Conservation (phyloP, 2,329 filamentous ascomycete genomes). For the Fusarium pseudograminearum region DNA sequence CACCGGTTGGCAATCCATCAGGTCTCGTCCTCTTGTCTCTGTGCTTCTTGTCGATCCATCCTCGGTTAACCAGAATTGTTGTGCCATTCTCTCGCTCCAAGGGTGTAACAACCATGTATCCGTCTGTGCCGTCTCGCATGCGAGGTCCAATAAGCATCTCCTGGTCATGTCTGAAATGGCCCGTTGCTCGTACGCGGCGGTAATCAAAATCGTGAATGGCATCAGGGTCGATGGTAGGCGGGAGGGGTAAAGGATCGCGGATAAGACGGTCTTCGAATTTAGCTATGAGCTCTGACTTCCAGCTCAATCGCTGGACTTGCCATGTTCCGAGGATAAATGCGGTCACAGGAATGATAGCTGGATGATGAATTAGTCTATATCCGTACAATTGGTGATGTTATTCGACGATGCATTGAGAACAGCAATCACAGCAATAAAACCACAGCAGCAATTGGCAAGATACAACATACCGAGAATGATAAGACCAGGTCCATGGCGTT, state of each 20-base stretch:
- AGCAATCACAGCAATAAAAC: neutral
- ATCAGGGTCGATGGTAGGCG: slow-evolving; percentile 82
- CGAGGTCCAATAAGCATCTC: slow-evolving; percentile 97
- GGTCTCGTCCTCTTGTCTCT: slow-evolving; percentile 73
- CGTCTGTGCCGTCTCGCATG: slow-evolving; percentile 88
- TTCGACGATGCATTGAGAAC: neutral
- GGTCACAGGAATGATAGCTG: slow-evolving; percentile 87
- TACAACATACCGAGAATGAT: slow-evolving; percentile 74
- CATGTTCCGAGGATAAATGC: slow-evolving; percentile 92
- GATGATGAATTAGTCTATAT: neutral
- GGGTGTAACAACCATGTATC: slow-evolving; percentile 91
- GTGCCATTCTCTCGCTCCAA: slow-evolving; percentile 77
- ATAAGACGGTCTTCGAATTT: slow-evolving; percentile 93
- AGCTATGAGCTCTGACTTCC: slow-evolving; percentile 94
- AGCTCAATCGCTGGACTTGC: slow-evolving; percentile 92
- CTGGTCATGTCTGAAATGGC: slow-evolving; percentile 83
- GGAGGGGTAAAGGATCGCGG: slow-evolving; percentile 85
- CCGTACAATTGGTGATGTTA: neutral
- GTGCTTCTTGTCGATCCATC: slow-evolving; percentile 88
- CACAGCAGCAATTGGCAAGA: neutral
- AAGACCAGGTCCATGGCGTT: slow-evolving; percentile 81
- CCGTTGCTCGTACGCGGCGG: slow-evolving; percentile 81
- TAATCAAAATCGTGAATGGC: slow-evolving; percentile 93
- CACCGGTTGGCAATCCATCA: slow-evolving; percentile 74
- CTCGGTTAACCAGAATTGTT: slow-evolving; percentile 87